phyloP scores from a whole-genome alignment of 2,329 filamentous ascomycete species.

The Venturia aucupariae region DNA sequence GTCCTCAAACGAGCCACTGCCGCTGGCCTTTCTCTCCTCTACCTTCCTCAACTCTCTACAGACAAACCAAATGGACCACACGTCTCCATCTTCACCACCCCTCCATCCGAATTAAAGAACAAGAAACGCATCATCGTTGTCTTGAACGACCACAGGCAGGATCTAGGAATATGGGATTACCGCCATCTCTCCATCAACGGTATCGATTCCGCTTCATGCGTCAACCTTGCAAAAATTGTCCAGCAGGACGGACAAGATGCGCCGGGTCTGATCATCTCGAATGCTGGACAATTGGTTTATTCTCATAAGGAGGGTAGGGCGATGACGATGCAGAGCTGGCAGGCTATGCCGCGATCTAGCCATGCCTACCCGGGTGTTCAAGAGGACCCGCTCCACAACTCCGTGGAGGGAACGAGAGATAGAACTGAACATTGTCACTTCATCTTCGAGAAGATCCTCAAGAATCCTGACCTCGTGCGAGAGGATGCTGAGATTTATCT shows the following conservation, averaged over 20 bases:
- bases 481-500: slow-evolving; percentile 54
- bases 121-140: slow-evolving; percentile 61
- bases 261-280: slow-evolving; percentile 64
- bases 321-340: slow-evolving; percentile 51
- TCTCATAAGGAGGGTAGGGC: slow-evolving; percentile 54
- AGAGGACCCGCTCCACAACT: slow-evolving; percentile 49
- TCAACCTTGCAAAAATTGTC: slow-evolving; percentile 47
- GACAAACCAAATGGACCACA: slow-evolving; percentile 43
- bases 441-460: slow-evolving; percentile 57
- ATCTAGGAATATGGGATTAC: slow-evolving; percentile 67
- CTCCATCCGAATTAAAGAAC: slow-evolving; percentile 39
- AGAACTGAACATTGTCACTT: slow-evolving; percentile 54
- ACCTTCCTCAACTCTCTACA: slow-evolving; percentile 49
- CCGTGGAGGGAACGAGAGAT: slow-evolving; percentile 50
- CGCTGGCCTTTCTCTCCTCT: slow-evolving; percentile 48
- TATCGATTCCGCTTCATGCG: slow-evolving; percentile 59
- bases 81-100: slow-evolving; percentile 58
- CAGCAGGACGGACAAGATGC: slow-evolving; percentile 28
- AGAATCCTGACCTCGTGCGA: slow-evolving; percentile 33
- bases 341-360: slow-evolving; percentile 51
- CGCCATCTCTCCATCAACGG: slow-evolving; percentile 56
- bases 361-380: slow-evolving; percentile 49
- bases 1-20: slow-evolving; percentile 52
- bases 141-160: slow-evolving; percentile 61
- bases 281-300: slow-evolving; percentile 70